Percentiles rank a stretch among this genome's conserved stretches.
Conservation (phyloP, 495 filamentous ascomycete species). For the Aspergillus hancockii region DNA sequence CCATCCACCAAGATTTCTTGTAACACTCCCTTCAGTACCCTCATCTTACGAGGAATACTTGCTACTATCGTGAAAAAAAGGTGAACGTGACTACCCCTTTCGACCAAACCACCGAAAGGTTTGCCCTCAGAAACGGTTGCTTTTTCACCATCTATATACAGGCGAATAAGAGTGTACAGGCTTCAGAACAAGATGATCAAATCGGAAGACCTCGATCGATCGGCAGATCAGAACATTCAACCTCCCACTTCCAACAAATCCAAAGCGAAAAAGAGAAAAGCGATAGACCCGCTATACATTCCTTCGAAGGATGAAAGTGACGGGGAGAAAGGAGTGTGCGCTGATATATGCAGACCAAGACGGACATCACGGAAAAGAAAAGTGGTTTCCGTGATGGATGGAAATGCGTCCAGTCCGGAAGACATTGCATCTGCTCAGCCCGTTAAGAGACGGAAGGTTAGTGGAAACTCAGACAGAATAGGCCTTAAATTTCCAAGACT, state of each 20-base stretch:
- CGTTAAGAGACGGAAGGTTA: constrained; percentile 4
- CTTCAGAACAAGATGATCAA: not conserved
- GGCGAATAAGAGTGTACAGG: not conserved
- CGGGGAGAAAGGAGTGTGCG: not conserved
- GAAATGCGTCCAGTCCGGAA: not conserved
- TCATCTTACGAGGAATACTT: no score
- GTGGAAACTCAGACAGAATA: not conserved
- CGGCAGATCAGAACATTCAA: not conserved
- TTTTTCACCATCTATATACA: not conserved
- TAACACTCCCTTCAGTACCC: no score
- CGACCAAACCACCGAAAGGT: no score
- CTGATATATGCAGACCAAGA: not conserved
- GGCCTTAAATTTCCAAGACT: not conserved
- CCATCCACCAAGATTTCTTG: no score
- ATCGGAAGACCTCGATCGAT: not conserved
- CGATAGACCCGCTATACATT: not conserved
- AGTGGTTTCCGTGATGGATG: not conserved
- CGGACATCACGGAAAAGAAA: not conserved
- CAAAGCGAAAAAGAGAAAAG: not conserved
- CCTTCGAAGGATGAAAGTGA: not conserved
- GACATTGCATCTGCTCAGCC: not conserved
- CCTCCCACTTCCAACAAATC: not conserved
- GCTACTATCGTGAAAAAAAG: no score
- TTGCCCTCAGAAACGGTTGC: no score
- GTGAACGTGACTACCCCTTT: no score